A percentile compares a stretch with the other conserved stretches of the same genome.
phyloP scores from a whole-genome alignment of 2,329 filamentous ascomycete species.

The Trichoderma asperellum region DNA sequence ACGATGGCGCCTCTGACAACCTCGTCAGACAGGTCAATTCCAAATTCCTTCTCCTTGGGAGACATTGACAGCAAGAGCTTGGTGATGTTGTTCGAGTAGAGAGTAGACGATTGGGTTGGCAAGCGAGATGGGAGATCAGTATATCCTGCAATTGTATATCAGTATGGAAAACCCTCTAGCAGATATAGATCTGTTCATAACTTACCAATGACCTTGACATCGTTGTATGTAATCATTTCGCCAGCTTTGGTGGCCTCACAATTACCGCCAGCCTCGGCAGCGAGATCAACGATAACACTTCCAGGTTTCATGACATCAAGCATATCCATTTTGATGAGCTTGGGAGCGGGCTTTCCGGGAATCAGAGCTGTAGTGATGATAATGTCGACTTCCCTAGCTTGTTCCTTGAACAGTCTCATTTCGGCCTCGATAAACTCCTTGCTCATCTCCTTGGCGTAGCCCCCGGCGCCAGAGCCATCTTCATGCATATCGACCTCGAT shows the following conservation, averaged over 20 bases:
- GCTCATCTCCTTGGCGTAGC: conserved; percentile 93
- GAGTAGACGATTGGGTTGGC: conserved; percentile 83
- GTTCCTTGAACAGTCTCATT: conserved; percentile 89
- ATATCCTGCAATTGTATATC: conserved; percentile 58
- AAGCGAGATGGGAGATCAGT: conserved; percentile 86
- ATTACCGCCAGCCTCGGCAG: conserved; percentile 85
- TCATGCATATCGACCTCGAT: conserved; percentile 85
- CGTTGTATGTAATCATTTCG: conserved; percentile 70
- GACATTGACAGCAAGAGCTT: conserved; percentile 84
- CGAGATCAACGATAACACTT: conserved; percentile 85
- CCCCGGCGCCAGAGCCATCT: conserved; percentile 80
- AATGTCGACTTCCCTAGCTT: conserved; percentile 86
- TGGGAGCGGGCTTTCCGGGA: conserved; percentile 80
- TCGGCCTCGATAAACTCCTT: conserved; percentile 91
- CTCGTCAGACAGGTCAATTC: conserved; percentile 79
- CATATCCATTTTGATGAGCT: conserved; percentile 80
- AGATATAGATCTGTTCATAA: conserved; percentile 23
- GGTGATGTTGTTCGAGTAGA: conserved; percentile 93
- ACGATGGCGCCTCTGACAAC: conserved; percentile 86
- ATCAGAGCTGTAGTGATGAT: conserved; percentile 93
- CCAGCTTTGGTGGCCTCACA: conserved; percentile 80
- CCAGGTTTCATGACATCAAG: conserved; percentile 86
- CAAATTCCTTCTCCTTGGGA: conserved; percentile 76
- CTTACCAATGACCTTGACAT: conserved; percentile 81
- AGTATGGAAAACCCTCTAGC: background rate